A percentile compares a stretch with the other conserved stretches of the same genome.
Evolutionary conservation across 2,329 filamentous ascomycete species (phyloP).

Genomic region (Graphilbum ipis-grandicollis): DNA sequence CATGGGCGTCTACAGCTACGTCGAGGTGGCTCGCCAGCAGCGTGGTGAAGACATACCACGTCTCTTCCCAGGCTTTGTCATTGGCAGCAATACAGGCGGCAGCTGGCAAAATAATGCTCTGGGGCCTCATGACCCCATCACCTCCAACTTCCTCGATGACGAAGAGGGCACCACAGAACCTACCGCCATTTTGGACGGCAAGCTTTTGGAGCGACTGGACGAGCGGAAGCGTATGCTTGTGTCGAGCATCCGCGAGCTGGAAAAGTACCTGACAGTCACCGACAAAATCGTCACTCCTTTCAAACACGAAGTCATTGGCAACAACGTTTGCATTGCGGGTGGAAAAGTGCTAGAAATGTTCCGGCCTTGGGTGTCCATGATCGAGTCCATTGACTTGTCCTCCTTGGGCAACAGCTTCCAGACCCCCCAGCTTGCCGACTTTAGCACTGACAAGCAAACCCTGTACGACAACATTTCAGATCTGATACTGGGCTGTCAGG

Average conservation of each 20-base stretch:
- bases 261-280: slow-evolving; percentile 60
- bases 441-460: slow-evolving; percentile 79
- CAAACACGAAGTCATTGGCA: slow-evolving; percentile 64
- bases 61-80: slow-evolving; percentile 84
- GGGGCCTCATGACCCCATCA: slow-evolving; percentile 49
- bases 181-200: slow-evolving; percentile 54
- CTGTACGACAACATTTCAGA: slow-evolving; percentile 89
- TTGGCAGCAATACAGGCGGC: slow-evolving; percentile 67
- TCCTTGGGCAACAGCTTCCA: slow-evolving; percentile 62
- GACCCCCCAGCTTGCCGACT: slow-evolving; percentile 73
- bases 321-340: slow-evolving; percentile 63
- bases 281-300: slow-evolving; percentile 70
- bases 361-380: slow-evolving; percentile 71
- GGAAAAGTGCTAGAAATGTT: slow-evolving; percentile 75
- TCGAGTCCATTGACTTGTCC: slow-evolving; percentile 84
- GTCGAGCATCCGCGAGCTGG: slow-evolving; percentile 71
- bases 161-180: slow-evolving; percentile 59
- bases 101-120: slow-evolving; percentile 68
- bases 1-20: slow-evolving; percentile 86
- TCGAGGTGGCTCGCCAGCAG: slow-evolving; percentile 86
- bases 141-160: slow-evolving; percentile 75
- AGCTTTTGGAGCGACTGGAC: slow-evolving; percentile 66
- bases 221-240: slow-evolving; percentile 72
- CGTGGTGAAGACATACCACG: slow-evolving; percentile 83
- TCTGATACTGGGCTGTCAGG: slow-evolving; percentile 71